Base-by-base conservation (phyloP, 495 filamentous ascomycete species). In the Daldinia bambusicola region DNA sequence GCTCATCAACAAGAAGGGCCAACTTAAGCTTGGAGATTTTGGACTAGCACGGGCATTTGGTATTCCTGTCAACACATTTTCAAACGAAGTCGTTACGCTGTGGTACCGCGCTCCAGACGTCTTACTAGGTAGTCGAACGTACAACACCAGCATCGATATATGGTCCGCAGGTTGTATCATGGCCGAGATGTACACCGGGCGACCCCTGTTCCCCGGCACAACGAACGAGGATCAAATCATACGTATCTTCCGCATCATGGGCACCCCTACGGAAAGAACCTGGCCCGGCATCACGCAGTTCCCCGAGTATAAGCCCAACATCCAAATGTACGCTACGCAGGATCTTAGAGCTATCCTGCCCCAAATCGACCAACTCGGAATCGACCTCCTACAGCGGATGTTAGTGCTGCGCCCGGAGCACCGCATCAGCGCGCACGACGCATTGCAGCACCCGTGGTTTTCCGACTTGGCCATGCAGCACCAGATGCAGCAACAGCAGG, bases 101-200 rank as follows among this genome's bases (percentile, higher is more conserved):
- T 98, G 94, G 94, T 98, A 98, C 79, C 91, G 94, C 18, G 94
- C 94, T 0, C 94, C 94, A 1, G 94, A 98, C 71, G 94, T 98
- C 38, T 88, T 98, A 34, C 88, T 98, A 41, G 94, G 94, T 52
- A 92, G 89, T 68, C 83, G 94, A 65, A 97, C 95, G 40, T 98
- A 98, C 80, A 98, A 96, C 80, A 98, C 94, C 26, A 95, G 92
- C 81, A 98, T 98, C 82, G 94, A 98, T 75, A 98, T 98, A 81
- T 98, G 94, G 94, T 94, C 91, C 18, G 94, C 94, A 13, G 94
- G 94, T 41, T 98, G 94, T 79, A 98, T 98, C 84, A 98, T 98
- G 94, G 95, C 94, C 12, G 94, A 98, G 82, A 95, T 98, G 91
- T 97, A 93, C 80, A 96, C 93, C 0, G 95, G 94, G 12, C 88